A percentile compares a stretch with the other conserved stretches of the same genome.
phyloP scores from a whole-genome alignment of 805 yeast species.

The Yarrowia porcina region DNA sequence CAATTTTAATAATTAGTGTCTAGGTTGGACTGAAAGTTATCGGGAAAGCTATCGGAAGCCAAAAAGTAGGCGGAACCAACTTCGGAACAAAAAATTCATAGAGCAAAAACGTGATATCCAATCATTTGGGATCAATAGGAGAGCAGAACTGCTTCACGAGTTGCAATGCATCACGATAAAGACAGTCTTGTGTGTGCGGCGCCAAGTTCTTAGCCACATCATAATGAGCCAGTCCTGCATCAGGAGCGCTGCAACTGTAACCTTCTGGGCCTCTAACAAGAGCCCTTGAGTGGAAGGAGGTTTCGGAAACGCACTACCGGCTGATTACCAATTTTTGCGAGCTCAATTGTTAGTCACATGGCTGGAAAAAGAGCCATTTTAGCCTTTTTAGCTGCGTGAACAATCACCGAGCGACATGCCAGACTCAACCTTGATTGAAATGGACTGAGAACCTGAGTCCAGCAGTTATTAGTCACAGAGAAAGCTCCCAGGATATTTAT shows the following conservation, averaged over 20 bases:
- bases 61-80: not conserved
- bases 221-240: not conserved
- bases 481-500: not conserved
- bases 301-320: conserved; percentile 5
- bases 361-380: not conserved
- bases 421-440: not conserved
- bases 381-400: not conserved
- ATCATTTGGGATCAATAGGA: not conserved
- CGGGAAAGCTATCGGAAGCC: not conserved
- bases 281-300: not conserved
- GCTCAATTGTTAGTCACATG: not conserved
- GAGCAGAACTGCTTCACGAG: too few relatives aligned
- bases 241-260: not conserved
- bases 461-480: not conserved
- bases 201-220: conserved; percentile 3
- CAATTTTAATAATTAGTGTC: not conserved
- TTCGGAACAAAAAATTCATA: not conserved
- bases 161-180: not conserved
- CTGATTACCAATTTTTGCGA: conserved; percentile 1
- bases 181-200: not conserved
- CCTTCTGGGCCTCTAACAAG: not conserved
- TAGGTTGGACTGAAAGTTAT: too few relatives aligned
- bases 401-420: not conserved
- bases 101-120: too few relatives aligned
- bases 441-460: not conserved